Evolutionary conservation across 1,284 basidiomycete species (phyloP), one percentile per base, ranked within the genome.

Genomic region (Pseudozyma sp.): DNA sequence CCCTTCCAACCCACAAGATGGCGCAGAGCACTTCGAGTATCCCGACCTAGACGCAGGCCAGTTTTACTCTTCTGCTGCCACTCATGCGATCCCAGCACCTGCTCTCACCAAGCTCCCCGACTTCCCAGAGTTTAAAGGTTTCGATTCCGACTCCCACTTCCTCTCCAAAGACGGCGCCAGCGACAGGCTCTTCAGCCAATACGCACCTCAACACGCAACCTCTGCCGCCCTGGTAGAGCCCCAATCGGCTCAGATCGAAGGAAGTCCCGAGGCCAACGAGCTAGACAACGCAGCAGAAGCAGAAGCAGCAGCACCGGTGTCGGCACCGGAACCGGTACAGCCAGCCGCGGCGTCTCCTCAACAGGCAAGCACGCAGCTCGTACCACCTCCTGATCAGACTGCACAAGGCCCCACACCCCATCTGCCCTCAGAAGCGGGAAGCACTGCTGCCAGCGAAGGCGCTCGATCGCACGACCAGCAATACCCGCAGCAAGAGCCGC

Each of bases 1-100:
- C 3, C 6, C 47, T 29, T 19, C 60, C 33, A 13, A 8, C 3
- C n/a, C 54, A 35, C 54, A 45, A 2, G n/a, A 33, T 14, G 54
- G 55, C 47, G 24, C 61, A 2, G 70, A 73, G 17, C 52, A 64
- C 43, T 60, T 60, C 17, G 63, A 64, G 24, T 68, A 68, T 51
- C 66, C 71, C 17, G 67, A 74, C 39, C 63, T 69, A 33, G 67
- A 74, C 24, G 71, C 67, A 17, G 67, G 66, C 10, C 67, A 66
- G 16, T 66, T 66, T 16, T 62, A 74, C 59, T 69, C 71, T 30
- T 69, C 71, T 5, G 67, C 67, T 16, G 44, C 51, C 0, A 44
- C 67, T 7, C 58, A 66, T 24, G n/a, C 54, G 30, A 35, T 42
- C 31, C 29, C 68, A 7, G 48, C 61, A 5, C 45, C 64, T 4